Evolutionary conservation across 78 protist genomes (phyloP), one percentile per base, ranked within the genome.

Genomic region (Polysphondylium violaceum): DNA sequence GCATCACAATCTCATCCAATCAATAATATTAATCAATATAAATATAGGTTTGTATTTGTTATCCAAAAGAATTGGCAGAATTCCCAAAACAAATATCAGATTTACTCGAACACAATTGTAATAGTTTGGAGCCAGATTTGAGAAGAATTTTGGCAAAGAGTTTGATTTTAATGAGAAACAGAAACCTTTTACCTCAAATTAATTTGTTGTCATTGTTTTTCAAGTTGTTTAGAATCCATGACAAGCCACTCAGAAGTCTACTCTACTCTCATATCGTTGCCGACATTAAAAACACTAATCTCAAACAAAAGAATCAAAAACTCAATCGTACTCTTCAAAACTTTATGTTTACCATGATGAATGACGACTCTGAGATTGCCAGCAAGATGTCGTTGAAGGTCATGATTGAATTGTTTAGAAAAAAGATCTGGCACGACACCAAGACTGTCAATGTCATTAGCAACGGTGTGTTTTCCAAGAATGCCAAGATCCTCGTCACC

Each of bases 391-490:
- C 97, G 11, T 69, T 97, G 17, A 83, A 85, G 41, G 97, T 95
- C 51, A 96, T 97, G 96, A 68, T 97, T 47, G 95, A 92, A 33
- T 88, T 97, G 35, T 96, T 96, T 87, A 87, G 92, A 21, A 72
- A 77, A 55, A 63, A 85, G 16, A 67, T 94, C 33, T 97, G 97
- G 97, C 89, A 88, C 31, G 97, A 96, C 44, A 73, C 68, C 8
- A 94, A 94, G 50, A 96, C 97, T 2, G 99, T 97, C 21, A 96
- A 97, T 69, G 98, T 95, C 29, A 81, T 97, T 74, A 44, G 93
- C 21, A 55, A 51, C 17, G 98, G 97, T 25, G 77, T 94, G 55
- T 88, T 96, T 67, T 88, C 96, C 44, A 63, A 61, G 25, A 71
- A 67, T 53, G 38, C 90, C 16, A 96, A 95, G 65, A 71, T 96